Conservation (phyloP, 2,329 filamentous ascomycete genomes). For the Kalaharituber pfeilii region DNA sequence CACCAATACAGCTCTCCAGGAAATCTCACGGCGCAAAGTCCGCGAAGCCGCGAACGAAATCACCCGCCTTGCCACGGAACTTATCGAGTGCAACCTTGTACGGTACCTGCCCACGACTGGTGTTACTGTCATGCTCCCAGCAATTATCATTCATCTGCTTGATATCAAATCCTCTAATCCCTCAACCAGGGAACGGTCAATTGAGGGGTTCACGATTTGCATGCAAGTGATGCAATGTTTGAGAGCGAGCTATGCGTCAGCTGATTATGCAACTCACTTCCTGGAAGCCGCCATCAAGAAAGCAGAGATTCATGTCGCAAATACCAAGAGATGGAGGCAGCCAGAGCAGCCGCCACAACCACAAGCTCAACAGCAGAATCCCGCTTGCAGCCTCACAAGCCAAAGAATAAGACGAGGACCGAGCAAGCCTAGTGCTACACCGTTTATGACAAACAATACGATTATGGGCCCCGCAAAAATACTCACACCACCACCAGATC, state of each 20-base stretch:
- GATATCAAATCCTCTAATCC: constrained; percentile 74
- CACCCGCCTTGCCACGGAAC: constrained; percentile 61
- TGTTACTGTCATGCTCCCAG: constrained; percentile 76
- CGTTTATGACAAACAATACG: too few species aligned
- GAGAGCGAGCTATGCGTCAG: constrained; percentile 75
- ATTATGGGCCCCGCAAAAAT: background rate
- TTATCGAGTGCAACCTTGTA: constrained; percentile 56
- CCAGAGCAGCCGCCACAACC: background rate
- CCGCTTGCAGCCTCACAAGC: background rate
- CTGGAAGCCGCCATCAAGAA: constrained; percentile 82
- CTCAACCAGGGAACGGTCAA: constrained; percentile 51
- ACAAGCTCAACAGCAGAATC: background rate
- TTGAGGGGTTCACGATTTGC: constrained; percentile 72
- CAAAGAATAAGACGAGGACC: background rate
- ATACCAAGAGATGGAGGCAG: background rate
- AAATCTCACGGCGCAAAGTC: constrained; percentile 66
- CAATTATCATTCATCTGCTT: constrained; percentile 82
- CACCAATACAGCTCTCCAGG: constrained; percentile 50
- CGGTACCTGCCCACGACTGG: constrained; percentile 72
- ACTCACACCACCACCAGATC: background rate
- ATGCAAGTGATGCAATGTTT: constrained; percentile 82
- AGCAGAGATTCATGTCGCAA: constrained; percentile 43
- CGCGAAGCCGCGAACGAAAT: constrained; percentile 71
- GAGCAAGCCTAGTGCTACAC: too few species aligned
- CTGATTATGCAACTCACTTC: constrained; percentile 91